Evolutionary conservation across 306 rosid genomes (phyloP).

Genomic region (Prunus armeniaca): DNA sequence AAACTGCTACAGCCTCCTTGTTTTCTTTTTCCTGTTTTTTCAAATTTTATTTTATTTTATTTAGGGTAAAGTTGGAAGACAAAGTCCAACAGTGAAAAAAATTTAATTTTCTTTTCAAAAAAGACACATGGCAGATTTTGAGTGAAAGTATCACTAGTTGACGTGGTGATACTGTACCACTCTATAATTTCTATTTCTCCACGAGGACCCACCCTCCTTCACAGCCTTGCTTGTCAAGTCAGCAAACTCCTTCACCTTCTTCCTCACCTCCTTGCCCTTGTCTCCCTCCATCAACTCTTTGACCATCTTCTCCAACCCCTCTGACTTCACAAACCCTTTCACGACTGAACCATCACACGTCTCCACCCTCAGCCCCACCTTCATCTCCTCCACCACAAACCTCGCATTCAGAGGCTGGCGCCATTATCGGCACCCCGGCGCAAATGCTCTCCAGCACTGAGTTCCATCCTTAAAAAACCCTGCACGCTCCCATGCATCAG

Average conservation of each 20-base stretch:
- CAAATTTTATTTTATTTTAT: too few species aligned
- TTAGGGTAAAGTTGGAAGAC: too few species aligned
- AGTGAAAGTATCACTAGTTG: too few species aligned
- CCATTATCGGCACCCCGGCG: conserved; percentile 49
- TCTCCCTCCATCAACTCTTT: conserved; percentile 47
- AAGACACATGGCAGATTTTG: too few species aligned
- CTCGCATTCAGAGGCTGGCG: conserved; percentile 44
- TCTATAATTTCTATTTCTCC: too few species aligned
- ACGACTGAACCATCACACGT: conserved; percentile 11
- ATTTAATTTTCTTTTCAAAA: too few species aligned
- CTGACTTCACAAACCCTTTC: conserved; percentile 38
- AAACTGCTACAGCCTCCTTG: too few species aligned
- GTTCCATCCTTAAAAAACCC: conserved; percentile 62
- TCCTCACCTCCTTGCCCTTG: conserved; percentile 30
- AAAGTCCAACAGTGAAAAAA: too few species aligned
- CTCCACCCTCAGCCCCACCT: conserved; percentile 35
- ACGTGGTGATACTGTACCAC: too few species aligned
- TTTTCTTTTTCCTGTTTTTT: too few species aligned
- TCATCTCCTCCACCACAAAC: conserved; percentile 51
- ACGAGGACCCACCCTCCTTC: conserved; percentile 43
- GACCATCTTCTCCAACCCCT: conserved; percentile 31
- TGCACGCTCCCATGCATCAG: conserved; percentile 36
- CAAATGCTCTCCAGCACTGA: conserved; percentile 46
- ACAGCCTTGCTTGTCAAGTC: conserved; percentile 36
- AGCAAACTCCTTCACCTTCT: conserved; percentile 31